phyloP scores from a whole-genome alignment of 148 eudicot species.

The Dysphania ambrosioides region DNA sequence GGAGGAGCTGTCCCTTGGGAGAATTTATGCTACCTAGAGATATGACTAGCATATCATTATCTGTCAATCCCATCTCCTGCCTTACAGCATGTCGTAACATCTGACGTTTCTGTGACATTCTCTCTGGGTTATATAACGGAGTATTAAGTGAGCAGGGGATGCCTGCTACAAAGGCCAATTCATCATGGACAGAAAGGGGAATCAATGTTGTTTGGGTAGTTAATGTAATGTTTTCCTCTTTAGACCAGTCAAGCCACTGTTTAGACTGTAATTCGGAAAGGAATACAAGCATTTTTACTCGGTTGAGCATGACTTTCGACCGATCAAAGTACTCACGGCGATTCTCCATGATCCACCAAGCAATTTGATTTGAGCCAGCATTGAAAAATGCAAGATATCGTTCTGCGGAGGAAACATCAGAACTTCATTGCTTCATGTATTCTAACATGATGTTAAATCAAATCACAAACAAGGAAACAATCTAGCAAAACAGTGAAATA shows the following conservation, averaged over 20 bases:
- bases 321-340: constrained; percentile 91
- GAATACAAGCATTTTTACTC: constrained; percentile 80
- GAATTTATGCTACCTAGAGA: constrained; percentile 89
- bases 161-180: constrained; percentile 95
- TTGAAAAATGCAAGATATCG: constrained; percentile 55
- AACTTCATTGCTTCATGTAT: not conserved
- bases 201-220: constrained; percentile 55
- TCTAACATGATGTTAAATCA: not conserved
- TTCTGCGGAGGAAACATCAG: constrained; percentile 43
- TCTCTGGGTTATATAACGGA: constrained; percentile 61
- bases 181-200: constrained; percentile 95
- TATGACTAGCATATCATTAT: constrained; percentile 80
- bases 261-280: constrained; percentile 85
- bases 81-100: constrained; percentile 65
- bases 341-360: constrained; percentile 99
- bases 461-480: not conserved
- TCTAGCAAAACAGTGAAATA: not conserved
- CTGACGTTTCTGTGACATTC: constrained; percentile 71
- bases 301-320: constrained; percentile 72
- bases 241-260: constrained; percentile 91
- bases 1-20: constrained; percentile 88
- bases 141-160: constrained; percentile 77
- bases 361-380: constrained; percentile 81
- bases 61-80: constrained; percentile 83
- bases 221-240: constrained; percentile 69